A percentile compares a stretch with the other conserved stretches of the same genome.
Conservation (phyloP, 805 yeast species). For the Ogataea corticis region DNA sequence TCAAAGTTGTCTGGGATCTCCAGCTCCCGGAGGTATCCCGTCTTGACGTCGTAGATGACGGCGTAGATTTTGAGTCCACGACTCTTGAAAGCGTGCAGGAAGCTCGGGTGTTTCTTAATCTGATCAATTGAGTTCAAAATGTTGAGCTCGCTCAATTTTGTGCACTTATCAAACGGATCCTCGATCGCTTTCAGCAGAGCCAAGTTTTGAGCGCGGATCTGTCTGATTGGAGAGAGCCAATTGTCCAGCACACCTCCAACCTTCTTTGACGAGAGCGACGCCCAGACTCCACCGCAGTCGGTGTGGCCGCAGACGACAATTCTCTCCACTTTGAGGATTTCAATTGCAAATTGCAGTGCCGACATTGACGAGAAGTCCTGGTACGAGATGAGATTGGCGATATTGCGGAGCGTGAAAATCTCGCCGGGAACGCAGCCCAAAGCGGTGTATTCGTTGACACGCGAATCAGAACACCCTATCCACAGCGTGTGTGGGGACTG, state of each 20-base stretch:
- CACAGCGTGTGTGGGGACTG: slow-evolving; percentile 92
- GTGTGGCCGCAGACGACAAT: slow-evolving; percentile 91
- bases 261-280: slow-evolving; percentile 64
- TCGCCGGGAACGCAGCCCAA: slow-evolving; percentile 86
- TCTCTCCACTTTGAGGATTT: slow-evolving; percentile 76
- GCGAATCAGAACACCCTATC: slow-evolving; percentile 93
- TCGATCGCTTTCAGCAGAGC: slow-evolving; percentile 48
- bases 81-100: slow-evolving; percentile 59
- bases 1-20: slow-evolving; percentile 30
- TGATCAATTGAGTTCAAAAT: slow-evolving; percentile 71
- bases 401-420: slow-evolving; percentile 82
- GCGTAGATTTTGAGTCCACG: slow-evolving; percentile 80
- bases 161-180: slow-evolving; percentile 55
- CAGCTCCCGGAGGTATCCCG: slow-evolving; percentile 56
- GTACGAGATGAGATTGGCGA: slow-evolving; percentile 74
- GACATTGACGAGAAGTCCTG: slow-evolving; percentile 75
- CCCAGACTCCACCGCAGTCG: slow-evolving; percentile 92
- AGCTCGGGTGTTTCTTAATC: slow-evolving; percentile 64
- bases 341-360: slow-evolving; percentile 85
- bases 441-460: slow-evolving; percentile 78
- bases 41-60: slow-evolving; percentile 76
- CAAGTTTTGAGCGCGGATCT: slow-evolving; percentile 62
- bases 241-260: slow-evolving; percentile 70
- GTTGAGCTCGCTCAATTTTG: slow-evolving; percentile 71
- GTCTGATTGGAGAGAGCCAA: slow-evolving; percentile 70